Evolutionary conservation across 169 alveolate genomes (phyloP).

Genomic region (Cryptosporidium sp.): DNA sequence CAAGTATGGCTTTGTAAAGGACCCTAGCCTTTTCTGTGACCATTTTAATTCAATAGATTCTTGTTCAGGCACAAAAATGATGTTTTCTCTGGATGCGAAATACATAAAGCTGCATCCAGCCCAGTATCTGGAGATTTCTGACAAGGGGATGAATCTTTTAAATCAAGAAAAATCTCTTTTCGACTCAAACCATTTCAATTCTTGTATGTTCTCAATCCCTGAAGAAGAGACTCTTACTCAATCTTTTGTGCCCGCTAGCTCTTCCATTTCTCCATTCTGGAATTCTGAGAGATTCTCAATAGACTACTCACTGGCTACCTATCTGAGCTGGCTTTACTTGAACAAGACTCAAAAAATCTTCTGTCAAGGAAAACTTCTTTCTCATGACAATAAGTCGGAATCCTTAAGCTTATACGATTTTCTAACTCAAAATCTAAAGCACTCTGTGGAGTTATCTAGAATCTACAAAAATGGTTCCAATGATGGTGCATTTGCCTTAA

Average conservation of each 20-base stretch:
- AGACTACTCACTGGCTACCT: slow-evolving; percentile 89
- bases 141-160: slow-evolving; percentile 21
- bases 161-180: neutral
- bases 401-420: slow-evolving; percentile 27
- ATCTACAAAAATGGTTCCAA: slow-evolving; percentile 16
- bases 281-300: slow-evolving; percentile 83
- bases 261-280: slow-evolving; percentile 88
- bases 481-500: slow-evolving; percentile 64
- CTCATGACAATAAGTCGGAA: neutral
- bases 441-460: slow-evolving; percentile 19
- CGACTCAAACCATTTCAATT: neutral
- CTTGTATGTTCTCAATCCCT: slow-evolving; percentile 1
- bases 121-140: slow-evolving; percentile 48
- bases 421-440: neutral
- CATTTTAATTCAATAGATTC: slow-evolving; percentile 9
- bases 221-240: neutral
- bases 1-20: slow-evolving; percentile 11
- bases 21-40: slow-evolving; percentile 3
- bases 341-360: slow-evolving; percentile 85
- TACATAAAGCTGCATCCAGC: slow-evolving; percentile 23
- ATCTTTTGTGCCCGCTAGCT: slow-evolving; percentile 39
- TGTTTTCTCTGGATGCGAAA: neutral
- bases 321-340: slow-evolving; percentile 89
- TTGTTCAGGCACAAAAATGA: slow-evolving; percentile 34
- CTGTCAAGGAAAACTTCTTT: slow-evolving; percentile 84